phyloP scores from a whole-genome alignment of 2,329 filamentous ascomycete genomes.

The Pyrenochaeta sp. region DNA sequence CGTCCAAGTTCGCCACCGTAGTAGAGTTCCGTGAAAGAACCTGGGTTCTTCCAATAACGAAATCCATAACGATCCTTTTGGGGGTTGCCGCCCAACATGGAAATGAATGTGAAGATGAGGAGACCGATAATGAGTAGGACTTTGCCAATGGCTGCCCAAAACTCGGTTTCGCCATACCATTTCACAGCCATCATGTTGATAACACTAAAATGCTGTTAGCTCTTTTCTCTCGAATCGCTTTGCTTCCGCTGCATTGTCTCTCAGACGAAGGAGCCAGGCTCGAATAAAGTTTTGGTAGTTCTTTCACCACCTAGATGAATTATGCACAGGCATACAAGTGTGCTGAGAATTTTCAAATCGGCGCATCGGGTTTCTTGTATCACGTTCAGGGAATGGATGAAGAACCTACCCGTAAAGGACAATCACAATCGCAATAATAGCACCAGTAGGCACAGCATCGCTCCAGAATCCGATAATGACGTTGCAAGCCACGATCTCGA shows the following conservation, averaged over 20 bases:
- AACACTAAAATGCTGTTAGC: conserved; percentile 41
- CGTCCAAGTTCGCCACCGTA: conserved; percentile 73
- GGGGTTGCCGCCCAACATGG: conserved; percentile 85
- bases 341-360: no score
- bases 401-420: conserved; percentile 64
- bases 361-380: no score
- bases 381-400: no score
- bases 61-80: conserved; percentile 60
- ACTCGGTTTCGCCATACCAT: conserved; percentile 68
- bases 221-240: neutral
- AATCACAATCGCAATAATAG: conserved; percentile 68
- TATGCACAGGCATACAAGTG: no score
- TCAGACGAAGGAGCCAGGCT: no score
- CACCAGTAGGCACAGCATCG: conserved; percentile 66
- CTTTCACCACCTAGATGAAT: neutral
- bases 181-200: conserved; percentile 72
- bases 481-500: conserved; percentile 66
- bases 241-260: no score
- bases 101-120: conserved; percentile 73
- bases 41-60: conserved; percentile 65
- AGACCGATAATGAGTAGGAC: conserved; percentile 57
- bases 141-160: conserved; percentile 72
- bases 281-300: no score
- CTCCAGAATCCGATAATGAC: conserved; percentile 57
- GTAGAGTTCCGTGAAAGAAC: conserved; percentile 71